Evolutionary conservation across 2,329 filamentous ascomycete species (phyloP), one percentile per base, ranked within the genome.

Genomic region (Colletotrichum sp.): DNA sequence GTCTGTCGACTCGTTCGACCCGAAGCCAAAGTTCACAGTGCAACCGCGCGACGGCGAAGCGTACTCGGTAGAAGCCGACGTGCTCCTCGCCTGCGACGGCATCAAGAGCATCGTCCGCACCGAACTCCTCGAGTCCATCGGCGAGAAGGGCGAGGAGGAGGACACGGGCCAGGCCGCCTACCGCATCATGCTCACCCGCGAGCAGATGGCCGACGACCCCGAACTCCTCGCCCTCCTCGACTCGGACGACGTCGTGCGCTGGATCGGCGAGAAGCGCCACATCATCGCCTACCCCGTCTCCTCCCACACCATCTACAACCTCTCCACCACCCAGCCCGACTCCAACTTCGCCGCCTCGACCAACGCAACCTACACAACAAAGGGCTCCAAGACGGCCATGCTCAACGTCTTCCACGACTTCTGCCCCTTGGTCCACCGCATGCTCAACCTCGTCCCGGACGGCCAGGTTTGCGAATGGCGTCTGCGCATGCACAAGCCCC

Each of bases 91-190:
- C 24, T 85, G 88, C 16, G 90, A 92, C 80, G 90, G 90, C 52
- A 88, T 92, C 81, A 92, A 92, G 83, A 90, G 87, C 55, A 77
- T 82, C 10, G 85, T 87, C 24, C 87, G 90, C 36, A 85, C 87
- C 9, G 85, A 89, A 49, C 88, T 95, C 82, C 88, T 95, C 2
- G 83, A 87, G 44, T 84, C 87, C 57, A 84, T 91, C 2, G 87
- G 88, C 59, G 85, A 89, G 77, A 83, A 85, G 7, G 89, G 89
- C 26, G 87, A 91, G 70, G 90, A 93, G 79, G 87, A 92, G 75
- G 93, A 95, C 76, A 95, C 94, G 0, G 92, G 93, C 6, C 93
- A 96, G 85, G 94, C 95, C 0, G 93, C 94, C 4, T 96, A 96
- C 86, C 91, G 94, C 15, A 95, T 96, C 84, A 94, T 96, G 91